Conservation (phyloP, 1,284 basidiomycete species). For the Marasmius tenuissimus region DNA sequence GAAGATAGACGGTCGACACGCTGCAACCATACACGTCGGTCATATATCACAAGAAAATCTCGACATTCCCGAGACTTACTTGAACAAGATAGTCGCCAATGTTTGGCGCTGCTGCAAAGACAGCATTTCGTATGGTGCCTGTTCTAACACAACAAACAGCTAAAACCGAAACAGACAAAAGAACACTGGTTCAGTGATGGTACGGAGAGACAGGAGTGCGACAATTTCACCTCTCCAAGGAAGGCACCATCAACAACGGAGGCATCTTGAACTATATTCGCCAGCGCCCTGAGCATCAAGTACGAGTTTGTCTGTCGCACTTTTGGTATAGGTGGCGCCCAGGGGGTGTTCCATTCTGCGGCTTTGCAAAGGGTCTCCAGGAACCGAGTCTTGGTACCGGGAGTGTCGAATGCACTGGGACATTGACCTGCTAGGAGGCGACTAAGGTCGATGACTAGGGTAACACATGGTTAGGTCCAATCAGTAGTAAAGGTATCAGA, state of each 20-base stretch:
- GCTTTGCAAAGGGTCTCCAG: slow-evolving; percentile 66
- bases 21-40: slow-evolving; percentile 32
- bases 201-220: neutral
- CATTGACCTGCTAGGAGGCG: slow-evolving; percentile 76
- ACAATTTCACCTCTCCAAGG: slow-evolving; percentile 46
- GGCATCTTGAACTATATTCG: slow-evolving; percentile 75
- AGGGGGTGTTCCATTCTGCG: slow-evolving; percentile 65
- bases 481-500: neutral
- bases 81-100: slow-evolving; percentile 77
- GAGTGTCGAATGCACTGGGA: slow-evolving; percentile 46
- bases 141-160: slow-evolving; percentile 55
- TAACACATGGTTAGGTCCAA: neutral
- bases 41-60: neutral
- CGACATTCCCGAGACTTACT: slow-evolving; percentile 44
- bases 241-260: slow-evolving; percentile 45
- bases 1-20: slow-evolving; percentile 59
- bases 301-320: slow-evolving; percentile 83
- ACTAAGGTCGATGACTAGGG: slow-evolving; percentile 84
- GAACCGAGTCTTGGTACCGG: slow-evolving; percentile 51
- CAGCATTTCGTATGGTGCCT: slow-evolving; percentile 52
- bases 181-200: neutral
- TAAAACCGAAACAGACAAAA: slow-evolving; percentile 24
- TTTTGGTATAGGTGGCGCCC: slow-evolving; percentile 60
- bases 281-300: slow-evolving; percentile 79
- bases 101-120: slow-evolving; percentile 74